phyloP scores from a whole-genome alignment of 2,329 filamentous ascomycete genomes.

The Exophiala lecanii-corni region DNA sequence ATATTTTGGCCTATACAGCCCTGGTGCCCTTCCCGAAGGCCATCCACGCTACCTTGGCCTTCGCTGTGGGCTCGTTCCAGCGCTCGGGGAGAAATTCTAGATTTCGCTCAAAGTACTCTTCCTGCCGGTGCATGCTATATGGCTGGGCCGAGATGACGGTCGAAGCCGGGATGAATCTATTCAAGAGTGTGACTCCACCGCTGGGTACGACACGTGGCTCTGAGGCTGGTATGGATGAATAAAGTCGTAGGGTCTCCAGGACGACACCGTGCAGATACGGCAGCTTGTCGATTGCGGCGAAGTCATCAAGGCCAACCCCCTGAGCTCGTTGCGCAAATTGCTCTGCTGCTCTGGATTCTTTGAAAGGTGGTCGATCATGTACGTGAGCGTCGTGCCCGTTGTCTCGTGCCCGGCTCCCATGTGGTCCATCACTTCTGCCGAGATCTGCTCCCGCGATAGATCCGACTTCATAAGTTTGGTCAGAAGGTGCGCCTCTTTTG shows the following conservation, averaged over 20 bases:
- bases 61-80: conserved; percentile 34
- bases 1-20: conserved; percentile 49
- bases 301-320: conserved; percentile 7
- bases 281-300: conserved; percentile 23
- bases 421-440: conserved; percentile 54
- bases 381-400: conserved; percentile 53
- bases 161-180: conserved; percentile 61
- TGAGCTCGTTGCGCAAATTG: conserved; percentile 29
- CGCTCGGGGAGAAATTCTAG: conserved; percentile 41
- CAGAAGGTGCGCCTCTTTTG: conserved; percentile 7
- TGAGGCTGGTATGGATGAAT: conserved; percentile 48
- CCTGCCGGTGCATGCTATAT: conserved; percentile 63
- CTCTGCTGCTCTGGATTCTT: conserved; percentile 28
- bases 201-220: conserved; percentile 58
- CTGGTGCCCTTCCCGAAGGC: conserved; percentile 47
- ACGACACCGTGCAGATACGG: conserved; percentile 47
- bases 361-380: conserved; percentile 35
- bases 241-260: conserved; percentile 48
- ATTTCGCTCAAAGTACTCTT: conserved; percentile 28
- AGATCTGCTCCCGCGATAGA: conserved; percentile 8
- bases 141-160: conserved; percentile 70
- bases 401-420: conserved; percentile 73
- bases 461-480: conserved; percentile 7
- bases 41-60: conserved; percentile 34
- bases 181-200: conserved; percentile 59